Percentiles rank a stretch among this genome's conserved stretches.
Evolutionary conservation across 2,329 filamentous ascomycete species (phyloP).

Genomic region (Tolypocladium pustulatum): DNA sequence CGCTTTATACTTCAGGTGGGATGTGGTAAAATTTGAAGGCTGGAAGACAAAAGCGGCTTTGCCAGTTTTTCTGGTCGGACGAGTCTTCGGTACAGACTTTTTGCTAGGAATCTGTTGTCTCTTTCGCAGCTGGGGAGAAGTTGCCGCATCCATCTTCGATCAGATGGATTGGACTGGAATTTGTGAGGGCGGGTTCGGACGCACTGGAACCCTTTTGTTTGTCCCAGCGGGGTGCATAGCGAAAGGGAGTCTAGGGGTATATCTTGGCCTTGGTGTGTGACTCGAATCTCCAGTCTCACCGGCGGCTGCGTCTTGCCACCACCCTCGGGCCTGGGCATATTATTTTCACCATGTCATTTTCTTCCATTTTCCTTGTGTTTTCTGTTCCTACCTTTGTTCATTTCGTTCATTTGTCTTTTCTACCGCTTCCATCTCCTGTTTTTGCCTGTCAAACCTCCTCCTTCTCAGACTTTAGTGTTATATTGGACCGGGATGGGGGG

Average conservation of each 20-base stretch:
- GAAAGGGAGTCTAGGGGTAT: conserved; percentile 30
- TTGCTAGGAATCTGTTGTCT: conserved; percentile 16
- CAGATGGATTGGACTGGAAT: conserved; percentile 9
- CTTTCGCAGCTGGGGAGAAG: conserved; percentile 20
- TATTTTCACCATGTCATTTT: background rate
- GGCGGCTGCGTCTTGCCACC: conserved; percentile 8
- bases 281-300: conserved; percentile 19
- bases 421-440: background rate
- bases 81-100: conserved; percentile 19
- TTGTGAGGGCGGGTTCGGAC: conserved; percentile 8
- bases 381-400: background rate
- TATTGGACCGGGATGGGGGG: background rate
- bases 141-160: conserved; percentile 6
- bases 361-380: background rate
- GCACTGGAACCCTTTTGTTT: conserved; percentile 31
- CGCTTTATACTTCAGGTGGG: conserved; percentile 22
- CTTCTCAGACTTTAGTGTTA: background rate
- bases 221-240: conserved; percentile 31
- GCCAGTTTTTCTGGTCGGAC: conserved; percentile 24
- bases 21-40: conserved; percentile 21
- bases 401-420: background rate
- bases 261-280: conserved; percentile 27
- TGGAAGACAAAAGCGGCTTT: conserved; percentile 32
- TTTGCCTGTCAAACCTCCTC: background rate
- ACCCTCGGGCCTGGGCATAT: background rate